Evolutionary conservation across 169 alveolate genomes (phyloP), one percentile per base, ranked within the genome.

Genomic region (Cryptosporidium andersoni): DNA sequence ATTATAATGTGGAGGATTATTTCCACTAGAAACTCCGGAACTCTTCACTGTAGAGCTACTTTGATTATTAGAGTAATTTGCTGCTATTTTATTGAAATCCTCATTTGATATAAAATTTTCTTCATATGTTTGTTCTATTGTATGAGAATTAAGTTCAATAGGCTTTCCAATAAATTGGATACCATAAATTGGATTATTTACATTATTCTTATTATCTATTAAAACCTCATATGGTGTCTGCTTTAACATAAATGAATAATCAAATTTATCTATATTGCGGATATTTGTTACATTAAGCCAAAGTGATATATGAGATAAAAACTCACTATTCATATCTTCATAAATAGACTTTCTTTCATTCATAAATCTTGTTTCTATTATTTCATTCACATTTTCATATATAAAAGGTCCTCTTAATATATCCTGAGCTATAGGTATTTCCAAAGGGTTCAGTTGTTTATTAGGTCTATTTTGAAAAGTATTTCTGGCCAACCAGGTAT

Each of bases 331-430:
- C 9, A 1, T n/a, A 3, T 68, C 85, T 4, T 11, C 11, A 6
- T 12, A 1, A 25, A 63, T 45, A 34, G 37, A 45, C 25, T 74
- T 74, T 3, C n/a, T 8, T 14, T 25, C 14, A 48, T 74, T 74
- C 8, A 58, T 1, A 7, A 43, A 45, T 40, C 43, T 74, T 11
- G 60, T 74, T 12, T 74, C 52, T 12, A 66, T 9, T 12, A 74
- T 74, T 25, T 74, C 60, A 9, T 39, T 64, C 51, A 56, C 53
- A 9, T 68, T 42, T 43, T 25, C 7, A 48, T 74, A 58, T 37
- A 74, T 34, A 47, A 58, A 60, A 4, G 85, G 85, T 3, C 85
- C 85, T 74, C 85, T 74, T 43, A 42, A 58, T 36, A 43, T 25
- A 42, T 60, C 64, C 16, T 74, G 85, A 34, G 85, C 85, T 25